Evolutionary conservation across 306 rosid species (phyloP).

Genomic region (Medicago truncatula): DNA sequence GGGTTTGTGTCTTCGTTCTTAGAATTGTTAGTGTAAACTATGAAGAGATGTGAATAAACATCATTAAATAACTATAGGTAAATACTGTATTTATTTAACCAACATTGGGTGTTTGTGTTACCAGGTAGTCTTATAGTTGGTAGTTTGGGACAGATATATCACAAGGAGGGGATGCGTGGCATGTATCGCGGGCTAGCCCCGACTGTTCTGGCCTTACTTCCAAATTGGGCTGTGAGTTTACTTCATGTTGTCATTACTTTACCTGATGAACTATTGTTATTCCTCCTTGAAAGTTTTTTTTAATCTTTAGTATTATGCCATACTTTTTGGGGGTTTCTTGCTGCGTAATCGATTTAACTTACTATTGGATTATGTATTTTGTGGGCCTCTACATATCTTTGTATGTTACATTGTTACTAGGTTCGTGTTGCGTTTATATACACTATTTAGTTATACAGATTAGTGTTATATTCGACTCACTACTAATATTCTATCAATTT

Average conservation of each 20-base stretch:
- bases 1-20: background rate
- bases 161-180: conserved; percentile 83
- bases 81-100: background rate
- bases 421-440: conserved; percentile 8
- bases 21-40: conserved; percentile 9
- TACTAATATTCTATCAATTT: conserved; percentile 9
- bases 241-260: conserved; percentile 10
- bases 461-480: background rate
- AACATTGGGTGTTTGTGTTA: conserved; percentile 25
- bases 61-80: background rate
- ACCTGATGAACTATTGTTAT: conserved; percentile 10
- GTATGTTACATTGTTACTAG: conserved; percentile 1
- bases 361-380: conserved; percentile 1
- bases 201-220: conserved; percentile 80
- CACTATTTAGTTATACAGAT: background rate
- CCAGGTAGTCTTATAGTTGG: conserved; percentile 78
- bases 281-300: background rate
- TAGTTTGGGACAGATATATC: conserved; percentile 75
- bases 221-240: conserved; percentile 89
- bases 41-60: background rate
- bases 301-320: conserved; percentile 9
- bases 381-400: conserved; percentile 12
- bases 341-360: conserved; percentile 1
- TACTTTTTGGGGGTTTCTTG: conserved; percentile 19
- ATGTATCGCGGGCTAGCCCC: conserved; percentile 92